phyloP scores from a whole-genome alignment of 2,329 filamentous ascomycete species.

The Calonectria hongkongensis region DNA sequence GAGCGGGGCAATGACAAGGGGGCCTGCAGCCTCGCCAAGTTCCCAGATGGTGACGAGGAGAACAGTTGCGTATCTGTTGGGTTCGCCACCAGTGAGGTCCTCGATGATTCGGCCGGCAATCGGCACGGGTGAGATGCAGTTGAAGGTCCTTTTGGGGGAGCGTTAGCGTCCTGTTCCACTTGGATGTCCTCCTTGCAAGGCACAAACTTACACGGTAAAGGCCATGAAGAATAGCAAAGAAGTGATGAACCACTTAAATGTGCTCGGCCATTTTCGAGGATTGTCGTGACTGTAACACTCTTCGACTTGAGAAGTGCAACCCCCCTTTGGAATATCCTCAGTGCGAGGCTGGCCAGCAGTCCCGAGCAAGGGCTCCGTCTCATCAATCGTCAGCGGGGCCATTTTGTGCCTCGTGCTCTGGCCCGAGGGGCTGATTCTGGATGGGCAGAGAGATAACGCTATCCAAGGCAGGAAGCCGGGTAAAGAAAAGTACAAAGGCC shows the following conservation, averaged over 20 bases:
- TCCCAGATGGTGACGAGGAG: conserved; percentile 84
- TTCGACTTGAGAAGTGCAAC: background rate
- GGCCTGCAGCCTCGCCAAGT: conserved; percentile 78
- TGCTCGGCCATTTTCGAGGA: conserved; percentile 14
- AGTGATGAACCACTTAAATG: conserved; percentile 17
- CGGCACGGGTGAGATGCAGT: conserved; percentile 2
- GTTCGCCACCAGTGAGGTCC: background rate
- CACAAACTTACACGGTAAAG: background rate
- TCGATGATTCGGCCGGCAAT: conserved; percentile 11
- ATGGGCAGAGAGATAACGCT: background rate
- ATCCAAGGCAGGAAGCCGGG: background rate
- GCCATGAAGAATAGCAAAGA: conserved; percentile 19
- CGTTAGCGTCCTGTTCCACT: background rate
- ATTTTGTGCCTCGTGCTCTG: background rate
- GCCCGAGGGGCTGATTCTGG: background rate
- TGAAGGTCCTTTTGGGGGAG: background rate
- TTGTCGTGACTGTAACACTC: conserved; percentile 6
- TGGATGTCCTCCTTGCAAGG: too few species aligned
- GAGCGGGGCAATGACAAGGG: conserved; percentile 76
- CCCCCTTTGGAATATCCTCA: background rate
- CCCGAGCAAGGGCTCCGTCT: conserved; percentile 18
- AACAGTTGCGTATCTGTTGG: conserved; percentile 13
- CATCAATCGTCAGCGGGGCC: background rate
- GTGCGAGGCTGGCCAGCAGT: background rate
- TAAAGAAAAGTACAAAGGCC: background rate